phyloP scores from a whole-genome alignment of 108 stramenopile species.

The Mediolabrus comicus region DNA sequence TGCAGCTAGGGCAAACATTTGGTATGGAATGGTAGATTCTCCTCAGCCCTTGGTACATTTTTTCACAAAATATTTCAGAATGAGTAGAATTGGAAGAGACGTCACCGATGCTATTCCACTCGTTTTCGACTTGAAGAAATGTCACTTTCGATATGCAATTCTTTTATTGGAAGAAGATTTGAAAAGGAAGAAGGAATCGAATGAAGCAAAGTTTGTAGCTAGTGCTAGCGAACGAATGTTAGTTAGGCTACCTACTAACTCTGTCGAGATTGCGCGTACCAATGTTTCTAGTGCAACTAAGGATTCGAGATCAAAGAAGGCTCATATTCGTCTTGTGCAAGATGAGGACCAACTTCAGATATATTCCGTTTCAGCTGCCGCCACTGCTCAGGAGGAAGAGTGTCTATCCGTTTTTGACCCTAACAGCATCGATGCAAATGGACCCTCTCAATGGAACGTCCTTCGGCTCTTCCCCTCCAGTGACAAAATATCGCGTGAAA shows the following conservation, averaged over 20 bases:
- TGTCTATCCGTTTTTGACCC: conserved; percentile 6
- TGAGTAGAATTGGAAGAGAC: conserved; percentile 24
- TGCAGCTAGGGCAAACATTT: conserved; percentile 55
- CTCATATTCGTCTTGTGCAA: conserved; percentile 25
- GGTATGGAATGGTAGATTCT: conserved; percentile 65
- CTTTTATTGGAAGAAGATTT: conserved; percentile 37
- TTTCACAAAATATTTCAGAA: conserved; percentile 58
- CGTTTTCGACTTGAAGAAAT: conserved; percentile 75
- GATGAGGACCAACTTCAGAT: not conserved
- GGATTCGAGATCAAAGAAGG: conserved; percentile 11
- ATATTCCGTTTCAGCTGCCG: conserved; percentile 1
- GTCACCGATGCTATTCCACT: conserved; percentile 31
- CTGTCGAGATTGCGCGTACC: not conserved
- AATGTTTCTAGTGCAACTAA: conserved; percentile 15
- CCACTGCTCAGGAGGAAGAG: conserved; percentile 5
- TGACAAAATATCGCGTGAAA: not conserved
- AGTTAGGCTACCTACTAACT: conserved; percentile 8
- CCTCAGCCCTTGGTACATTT: conserved; percentile 24
- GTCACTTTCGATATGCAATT: conserved; percentile 63
- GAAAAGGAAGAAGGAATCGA: conserved; percentile 5
- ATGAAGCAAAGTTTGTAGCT: not conserved
- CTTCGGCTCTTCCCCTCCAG: conserved; percentile 16
- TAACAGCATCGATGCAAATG: conserved; percentile 7
- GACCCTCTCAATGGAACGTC: conserved; percentile 20
- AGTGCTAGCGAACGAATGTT: conserved; percentile 37